phyloP scores from a whole-genome alignment of 23 red algal species.

The Gracilaria domingensis region DNA sequence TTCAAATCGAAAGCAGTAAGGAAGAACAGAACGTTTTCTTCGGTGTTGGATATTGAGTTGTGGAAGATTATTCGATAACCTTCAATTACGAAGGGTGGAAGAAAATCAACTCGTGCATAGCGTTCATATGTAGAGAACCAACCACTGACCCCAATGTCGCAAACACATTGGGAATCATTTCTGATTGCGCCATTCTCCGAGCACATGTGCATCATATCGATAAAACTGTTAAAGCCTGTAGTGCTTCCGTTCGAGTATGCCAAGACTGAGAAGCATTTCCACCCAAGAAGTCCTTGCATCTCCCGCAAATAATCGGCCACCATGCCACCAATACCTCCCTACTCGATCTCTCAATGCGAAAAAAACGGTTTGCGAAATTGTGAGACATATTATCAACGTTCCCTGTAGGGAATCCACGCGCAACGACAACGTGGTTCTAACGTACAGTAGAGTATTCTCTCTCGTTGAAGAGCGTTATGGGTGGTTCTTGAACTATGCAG shows the following conservation, averaged over 20 bases:
- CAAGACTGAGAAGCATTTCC: neutral
- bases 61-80: conserved; percentile 9
- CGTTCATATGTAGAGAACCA: conserved; percentile 16
- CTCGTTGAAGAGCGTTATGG: neutral
- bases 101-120: conserved; percentile 29
- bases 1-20: conserved; percentile 8
- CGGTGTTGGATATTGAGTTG: neutral
- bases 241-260: neutral
- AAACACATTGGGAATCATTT: conserved; percentile 12
- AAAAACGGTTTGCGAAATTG: too few species aligned
- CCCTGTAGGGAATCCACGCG: too few species aligned
- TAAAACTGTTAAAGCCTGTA: neutral
- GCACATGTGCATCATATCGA: conserved; percentile 2
- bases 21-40: conserved; percentile 11
- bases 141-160: conserved; percentile 44
- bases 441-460: neutral
- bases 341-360: too few species aligned
- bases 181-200: conserved; percentile 9
- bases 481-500: neutral
- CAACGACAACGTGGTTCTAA: too few species aligned
- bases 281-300: neutral
- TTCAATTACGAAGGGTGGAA: conserved; percentile 38
- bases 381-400: too few species aligned
- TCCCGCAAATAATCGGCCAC: neutral
- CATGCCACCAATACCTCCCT: neutral